Evolutionary conservation across 208 protist genomes (phyloP), one percentile per base, ranked within the genome.

Genomic region (Zelonia costaricensis): DNA sequence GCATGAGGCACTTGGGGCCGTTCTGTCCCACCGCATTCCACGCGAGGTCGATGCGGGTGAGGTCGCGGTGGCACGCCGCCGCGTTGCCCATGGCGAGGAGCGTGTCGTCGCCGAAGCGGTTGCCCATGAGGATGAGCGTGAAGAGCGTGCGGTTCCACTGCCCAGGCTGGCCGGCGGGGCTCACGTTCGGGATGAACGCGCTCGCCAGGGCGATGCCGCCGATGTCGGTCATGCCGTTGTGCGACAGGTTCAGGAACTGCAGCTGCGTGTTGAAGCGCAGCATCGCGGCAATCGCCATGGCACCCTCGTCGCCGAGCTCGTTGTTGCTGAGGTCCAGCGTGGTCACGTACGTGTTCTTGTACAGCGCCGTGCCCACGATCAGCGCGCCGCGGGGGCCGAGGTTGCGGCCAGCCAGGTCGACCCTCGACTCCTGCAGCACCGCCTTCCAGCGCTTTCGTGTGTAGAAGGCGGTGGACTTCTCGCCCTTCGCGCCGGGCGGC

Each of bases 81-180:
- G 89, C 85, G 56, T 92, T 92, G 71, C 89, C 86, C 43, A 95
- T 70, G 2, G 89, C 89, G 13, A 95, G 78, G 16, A 95, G 74
- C 16, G 85, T 88, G 70, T 89, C 84, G 62, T 95, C 89, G 10
- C 81, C 60, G 16, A 91, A n/a, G 7, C 77, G 40, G 66, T 95
- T 95, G 20, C 81, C 80, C 40, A 72, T 63, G 10, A 95, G 68
- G 35, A 84, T 70, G n/a, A 95, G 25, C 1, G 75, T 84, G 45
- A 86, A 91, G 4, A 95, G 56, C 1, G 80, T 88, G 22, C 82
- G 80, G 48, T 95, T 95, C 86, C 89, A 95, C 75, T 90, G 83
- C 0, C 85, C 89, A 0, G 89, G 83, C 59, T 88, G 83, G 7
- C 89, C 89, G n/a, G 77, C 77, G 5, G 86, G 63, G 40, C 63